phyloP scores from a whole-genome alignment of 2,329 filamentous ascomycete genomes.

The Neurospora crassa region DNA sequence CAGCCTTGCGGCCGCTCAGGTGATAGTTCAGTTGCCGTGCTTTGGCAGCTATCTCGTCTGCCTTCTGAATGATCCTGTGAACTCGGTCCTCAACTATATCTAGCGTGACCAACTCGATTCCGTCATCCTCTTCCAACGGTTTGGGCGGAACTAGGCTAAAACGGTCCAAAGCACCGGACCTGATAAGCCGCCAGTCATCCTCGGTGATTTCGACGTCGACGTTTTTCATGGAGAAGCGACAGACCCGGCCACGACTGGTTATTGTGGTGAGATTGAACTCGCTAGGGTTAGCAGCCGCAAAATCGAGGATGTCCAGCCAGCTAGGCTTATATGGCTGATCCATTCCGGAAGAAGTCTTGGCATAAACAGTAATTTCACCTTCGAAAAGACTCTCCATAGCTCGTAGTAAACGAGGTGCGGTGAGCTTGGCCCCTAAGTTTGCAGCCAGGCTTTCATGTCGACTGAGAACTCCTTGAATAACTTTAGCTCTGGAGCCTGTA shows the following conservation, averaged over 20 bases:
- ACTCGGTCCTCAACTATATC: constrained; percentile 77
- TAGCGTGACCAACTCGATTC: constrained; percentile 72
- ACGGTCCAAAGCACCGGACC: constrained; percentile 72
- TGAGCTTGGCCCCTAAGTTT: constrained; percentile 73
- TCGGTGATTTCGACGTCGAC: constrained; percentile 76
- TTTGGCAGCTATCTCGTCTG: constrained; percentile 57
- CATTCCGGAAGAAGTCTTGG: constrained; percentile 49
- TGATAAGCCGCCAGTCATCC: constrained; percentile 78
- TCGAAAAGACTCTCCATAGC: constrained; percentile 82
- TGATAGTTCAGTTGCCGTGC: constrained; percentile 73
- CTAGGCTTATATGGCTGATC: constrained; percentile 21
- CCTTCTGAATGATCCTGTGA: constrained; percentile 66
- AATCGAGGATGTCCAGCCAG: constrained; percentile 81
- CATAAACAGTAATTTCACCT: constrained; percentile 52
- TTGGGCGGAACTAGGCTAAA: constrained; percentile 62
- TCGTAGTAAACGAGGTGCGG: constrained; percentile 74
- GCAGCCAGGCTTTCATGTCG: constrained; percentile 80
- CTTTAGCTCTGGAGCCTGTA: constrained; percentile 11
- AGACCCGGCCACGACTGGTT: constrained; percentile 60
- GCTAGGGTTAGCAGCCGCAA: constrained; percentile 68
- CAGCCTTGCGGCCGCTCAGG: constrained; percentile 62
- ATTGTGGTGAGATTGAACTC: constrained; percentile 66
- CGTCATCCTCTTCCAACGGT: constrained; percentile 77
- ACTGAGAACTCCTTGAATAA: constrained; percentile 56
- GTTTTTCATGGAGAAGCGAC: constrained; percentile 75